Evolutionary conservation across 2,329 filamentous ascomycete genomes (phyloP), one percentile per base, ranked within the genome.

Genomic region (Calonectria pauciramosa): DNA sequence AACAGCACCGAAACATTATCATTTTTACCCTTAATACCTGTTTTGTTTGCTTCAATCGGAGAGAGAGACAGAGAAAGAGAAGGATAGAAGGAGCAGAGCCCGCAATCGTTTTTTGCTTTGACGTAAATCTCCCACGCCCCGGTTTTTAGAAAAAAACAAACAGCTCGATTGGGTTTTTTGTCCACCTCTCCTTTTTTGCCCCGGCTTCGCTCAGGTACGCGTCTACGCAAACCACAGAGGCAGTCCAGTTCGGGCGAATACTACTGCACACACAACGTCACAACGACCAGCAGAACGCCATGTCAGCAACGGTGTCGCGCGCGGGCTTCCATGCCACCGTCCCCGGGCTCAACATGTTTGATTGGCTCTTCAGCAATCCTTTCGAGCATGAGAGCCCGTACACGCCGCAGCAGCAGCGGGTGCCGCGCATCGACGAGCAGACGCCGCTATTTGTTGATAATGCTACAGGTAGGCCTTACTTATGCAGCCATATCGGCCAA

Each of bases 401-500:
- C 68, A 77, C 80, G 0, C 82, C 84, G 14, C 64, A 79, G 1
- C 74, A 77, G 4, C 84, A 85, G 34, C 73, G 74, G 4, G 76
- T 87, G 7, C 78, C 83, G 4, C 80, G 68, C n/a, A 82, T 86
- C 51, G 80, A 82, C 28, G 80, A 82, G 0, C 79, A 81, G 32
- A 76, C 82, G 51, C 82, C 83, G 26, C 83, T 87, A 69, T 86
- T 86, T 72, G 81, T 87, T 28, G 86, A 87, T 75, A 82, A 87
- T 70, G 83, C 83, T 68, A 82, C 82, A 34, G 84, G 86, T 87
- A 77, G 75, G 84, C 71, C 71, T 28, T 26, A 30, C 8, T 5
- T 38, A 10, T 60, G 26, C 14, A 13, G 16, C 9, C 23, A 26
- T 34, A 30, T 23, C 36, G 34, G 44, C 44, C 44, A 47, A 47